Base-by-base conservation (phyloP, 116 monocot genomes). In the Thalassia testudinum region DNA sequence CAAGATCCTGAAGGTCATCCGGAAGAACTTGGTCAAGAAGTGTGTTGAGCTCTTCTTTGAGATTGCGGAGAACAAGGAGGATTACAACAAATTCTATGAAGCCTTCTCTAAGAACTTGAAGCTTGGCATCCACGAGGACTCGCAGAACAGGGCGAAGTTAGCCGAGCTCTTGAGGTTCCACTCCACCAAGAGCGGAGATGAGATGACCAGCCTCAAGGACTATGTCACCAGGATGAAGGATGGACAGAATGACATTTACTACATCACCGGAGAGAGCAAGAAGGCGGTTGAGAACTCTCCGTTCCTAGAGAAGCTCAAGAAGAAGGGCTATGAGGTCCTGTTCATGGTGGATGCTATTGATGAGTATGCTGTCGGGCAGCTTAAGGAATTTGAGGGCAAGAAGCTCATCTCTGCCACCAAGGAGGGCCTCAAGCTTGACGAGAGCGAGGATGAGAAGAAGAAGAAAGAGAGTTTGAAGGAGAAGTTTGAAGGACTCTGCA, bases 51-150 rank as follows among this genome's bases (percentile, higher is more conserved):
- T 76, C 22, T 71, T 76, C 54, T 54, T 60, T 37, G 76, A 76
- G 54, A 67, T 71, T 38, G 76, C 76, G 8, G 76, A 76, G 66
- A 71, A 76, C 76, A 76, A 76, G 59, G 76, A 70, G 47, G 76
- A 71, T 37, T 76, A 71, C 49, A 59, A 53, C 66, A 76, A 76
- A 49, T 70, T 76, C 43, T 76, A 70, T 7, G 76, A 76, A 62
- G 62, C 76, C 4, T 76, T 76, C 66, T 76, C 76, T 0, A 76
- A 76, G 76, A 70, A 76, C 52, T 65, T 71, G 21, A 76, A 76
- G 66, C 71, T 76, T 43, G 76, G 76, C 27, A 76, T 76, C 54
- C 76, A 76, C 27, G 76, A 71, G 57, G 76, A 76, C 21, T 66
- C 76, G 0, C 62, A 62, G 54, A 66, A 71, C 71, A 62, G 51